These are phyloP conservation scores for Aspergillus neotritici DNA, from an alignment of 2,329 filamentous ascomycete genomes.

Conservation along the genomic window DNA sequence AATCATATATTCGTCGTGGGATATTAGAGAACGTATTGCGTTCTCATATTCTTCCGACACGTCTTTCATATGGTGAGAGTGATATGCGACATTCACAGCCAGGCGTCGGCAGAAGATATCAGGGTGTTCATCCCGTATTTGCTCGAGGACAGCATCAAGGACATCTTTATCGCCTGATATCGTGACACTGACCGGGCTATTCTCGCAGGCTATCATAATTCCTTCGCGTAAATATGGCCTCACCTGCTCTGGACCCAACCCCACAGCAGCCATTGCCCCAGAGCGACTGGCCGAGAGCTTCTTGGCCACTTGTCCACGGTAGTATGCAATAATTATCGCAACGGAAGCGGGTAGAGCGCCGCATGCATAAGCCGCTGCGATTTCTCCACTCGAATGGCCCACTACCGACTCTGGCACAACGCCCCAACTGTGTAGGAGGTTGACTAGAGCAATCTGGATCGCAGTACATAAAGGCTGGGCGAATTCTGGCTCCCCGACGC, in stretches of 20 bases:
- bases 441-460: constrained; percentile 30
- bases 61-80: constrained; percentile 17
- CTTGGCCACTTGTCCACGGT: constrained; percentile 13
- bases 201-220: constrained; percentile 21
- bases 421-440: constrained; percentile 22
- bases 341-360: constrained; percentile 14
- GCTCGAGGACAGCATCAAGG: constrained; percentile 3
- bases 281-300: not conserved
- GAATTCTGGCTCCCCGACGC: constrained; percentile 21
- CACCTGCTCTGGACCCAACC: constrained; percentile 10
- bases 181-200: constrained; percentile 22
- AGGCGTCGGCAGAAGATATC: constrained; percentile 9
- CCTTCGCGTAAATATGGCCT: constrained; percentile 10
- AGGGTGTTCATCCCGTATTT: constrained; percentile 7
- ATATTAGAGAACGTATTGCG: constrained; percentile 1
- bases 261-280: constrained; percentile 22
- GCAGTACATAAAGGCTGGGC: constrained; percentile 30
- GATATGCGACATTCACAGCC: constrained; percentile 15
- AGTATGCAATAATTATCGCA: constrained; percentile 20
- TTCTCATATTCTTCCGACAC: constrained; percentile 9
- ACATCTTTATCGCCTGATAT: constrained; percentile 15
- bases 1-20: constrained; percentile 5
- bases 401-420: constrained; percentile 21
- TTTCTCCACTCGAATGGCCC: constrained; percentile 35
- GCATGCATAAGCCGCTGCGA: constrained; percentile 32